A percentile compares a stretch with the other conserved stretches of the same genome.
Conservation (phyloP, 352 stramenopile genomes). For the Halophytophthora batemanensis region DNA sequence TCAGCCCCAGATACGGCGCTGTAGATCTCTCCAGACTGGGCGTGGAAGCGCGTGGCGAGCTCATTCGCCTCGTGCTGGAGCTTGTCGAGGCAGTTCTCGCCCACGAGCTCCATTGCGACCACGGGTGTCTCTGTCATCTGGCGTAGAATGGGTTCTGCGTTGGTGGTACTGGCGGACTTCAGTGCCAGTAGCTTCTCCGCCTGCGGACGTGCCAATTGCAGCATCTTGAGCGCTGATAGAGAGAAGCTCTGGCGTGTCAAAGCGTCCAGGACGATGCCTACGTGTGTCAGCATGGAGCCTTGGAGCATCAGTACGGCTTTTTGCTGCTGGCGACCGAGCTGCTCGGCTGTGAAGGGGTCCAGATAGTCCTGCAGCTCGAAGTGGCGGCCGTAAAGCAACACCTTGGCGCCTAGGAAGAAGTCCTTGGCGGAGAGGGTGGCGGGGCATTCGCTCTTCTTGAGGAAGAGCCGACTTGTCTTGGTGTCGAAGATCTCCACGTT, state of each 20-base stretch:
- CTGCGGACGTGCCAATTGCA: slow-evolving; percentile 37
- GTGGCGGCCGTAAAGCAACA: slow-evolving; percentile 76
- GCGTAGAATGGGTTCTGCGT: slow-evolving; percentile 35
- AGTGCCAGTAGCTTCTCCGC: slow-evolving; percentile 60
- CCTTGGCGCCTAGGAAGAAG: slow-evolving; percentile 81
- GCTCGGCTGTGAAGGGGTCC: slow-evolving; percentile 70
- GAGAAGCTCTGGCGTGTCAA: slow-evolving; percentile 69
- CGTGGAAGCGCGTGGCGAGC: slow-evolving; percentile 42
- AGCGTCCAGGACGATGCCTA: slow-evolving; percentile 51
- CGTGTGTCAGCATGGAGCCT: slow-evolving; percentile 38
- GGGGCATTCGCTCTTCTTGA: slow-evolving; percentile 89
- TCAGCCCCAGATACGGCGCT: slow-evolving; percentile 50
- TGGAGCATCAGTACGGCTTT: slow-evolving; percentile 71
- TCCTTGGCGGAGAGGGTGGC: slow-evolving; percentile 59
- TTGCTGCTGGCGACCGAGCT: slow-evolving; percentile 67
- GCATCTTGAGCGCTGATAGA: slow-evolving; percentile 80
- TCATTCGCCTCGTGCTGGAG: slow-evolving; percentile 50
- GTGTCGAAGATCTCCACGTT: slow-evolving; percentile 88
- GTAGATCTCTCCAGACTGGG: slow-evolving; percentile 43
- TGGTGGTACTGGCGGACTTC: slow-evolving; percentile 23
- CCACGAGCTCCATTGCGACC: slow-evolving; percentile 75
- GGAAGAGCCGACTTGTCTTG: slow-evolving; percentile 87
- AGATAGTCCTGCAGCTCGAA: slow-evolving; percentile 86
- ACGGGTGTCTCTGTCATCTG: slow-evolving; percentile 37
- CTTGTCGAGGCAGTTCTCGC: slow-evolving; percentile 63